Evolutionary conservation across 2,329 filamentous ascomycete species (phyloP).

Genomic region (Cyanodermella asteris): DNA sequence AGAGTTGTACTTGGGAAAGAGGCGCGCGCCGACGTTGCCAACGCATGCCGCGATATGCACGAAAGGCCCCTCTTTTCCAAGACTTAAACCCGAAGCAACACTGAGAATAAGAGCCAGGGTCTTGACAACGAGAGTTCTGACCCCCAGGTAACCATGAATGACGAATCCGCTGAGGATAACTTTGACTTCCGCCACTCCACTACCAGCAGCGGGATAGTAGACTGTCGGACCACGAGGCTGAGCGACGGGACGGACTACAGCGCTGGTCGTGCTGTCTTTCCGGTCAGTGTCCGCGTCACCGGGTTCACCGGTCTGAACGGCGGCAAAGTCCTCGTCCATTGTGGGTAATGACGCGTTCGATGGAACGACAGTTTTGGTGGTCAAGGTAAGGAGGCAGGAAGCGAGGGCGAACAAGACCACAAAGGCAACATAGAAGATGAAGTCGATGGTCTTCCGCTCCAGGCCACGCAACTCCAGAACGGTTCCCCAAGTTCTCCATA

Average conservation of each 20-base stretch:
- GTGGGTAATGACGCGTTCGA: conserved; percentile 73
- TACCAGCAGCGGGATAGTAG: conserved; percentile 89
- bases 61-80: conserved; percentile 88
- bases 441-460: conserved; percentile 43
- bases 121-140: conserved; percentile 73
- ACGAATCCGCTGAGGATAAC: conserved; percentile 98
- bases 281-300: conserved; percentile 24
- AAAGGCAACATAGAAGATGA: conserved; percentile 48
- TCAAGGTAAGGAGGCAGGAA: conserved; percentile 61
- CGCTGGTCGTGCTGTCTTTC: conserved; percentile 17
- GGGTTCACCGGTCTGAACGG: conserved; percentile 27
- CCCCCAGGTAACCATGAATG: conserved; percentile 78
- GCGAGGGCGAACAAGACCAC: conserved; percentile 47
- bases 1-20: conserved; percentile 83
- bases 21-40: conserved; percentile 79
- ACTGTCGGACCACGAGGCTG: conserved; percentile 29
- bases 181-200: conserved; percentile 88
- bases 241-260: conserved; percentile 14
- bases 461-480: conserved; percentile 7
- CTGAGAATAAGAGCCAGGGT: conserved; percentile 63
- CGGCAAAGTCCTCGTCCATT: conserved; percentile 77
- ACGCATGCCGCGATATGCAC: conserved; percentile 95
- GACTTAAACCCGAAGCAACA: conserved; percentile 75
- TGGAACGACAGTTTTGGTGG: conserved; percentile 84
- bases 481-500: conserved; percentile 42